Percentiles rank a stretch among this genome's conserved stretches.
These are phyloP conservation scores for Neolentinus lepideus DNA, from an alignment of 1,284 basidiomycete species.

Conservation along the genomic window DNA sequence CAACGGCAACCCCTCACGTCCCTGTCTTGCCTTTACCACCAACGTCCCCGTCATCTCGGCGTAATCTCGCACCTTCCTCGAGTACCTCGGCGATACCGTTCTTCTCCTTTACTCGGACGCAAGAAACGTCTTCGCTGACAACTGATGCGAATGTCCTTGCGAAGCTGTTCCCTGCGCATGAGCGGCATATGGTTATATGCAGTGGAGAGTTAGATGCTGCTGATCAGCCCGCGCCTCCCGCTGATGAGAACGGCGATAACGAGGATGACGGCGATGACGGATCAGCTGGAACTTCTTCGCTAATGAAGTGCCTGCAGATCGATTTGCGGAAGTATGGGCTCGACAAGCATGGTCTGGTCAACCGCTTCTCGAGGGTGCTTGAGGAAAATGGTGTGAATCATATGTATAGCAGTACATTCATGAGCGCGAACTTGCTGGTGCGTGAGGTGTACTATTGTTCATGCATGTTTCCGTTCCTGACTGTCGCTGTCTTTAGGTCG, in stretches of 20 bases:
- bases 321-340: conserved; percentile 64
- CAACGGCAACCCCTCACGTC: neutral
- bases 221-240: conserved; percentile 28
- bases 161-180: conserved; percentile 54
- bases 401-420: conserved; percentile 80
- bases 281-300: conserved; percentile 21
- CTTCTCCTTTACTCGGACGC: conserved; percentile 69
- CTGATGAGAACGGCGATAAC: conserved; percentile 9
- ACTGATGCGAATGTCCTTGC: conserved; percentile 57
- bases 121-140: conserved; percentile 68
- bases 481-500: conserved; percentile 24
- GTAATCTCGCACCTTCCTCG: neutral
- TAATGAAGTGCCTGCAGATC: conserved; percentile 59
- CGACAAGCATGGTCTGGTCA: conserved; percentile 75
- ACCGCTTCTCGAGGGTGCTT: conserved; percentile 65
- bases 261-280: conserved; percentile 21
- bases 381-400: conserved; percentile 70
- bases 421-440: conserved; percentile 78
- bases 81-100: conserved; percentile 40
- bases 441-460: conserved; percentile 10
- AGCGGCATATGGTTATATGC: conserved; percentile 69
- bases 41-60: neutral
- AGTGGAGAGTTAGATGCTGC: conserved; percentile 56
- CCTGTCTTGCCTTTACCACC: neutral
- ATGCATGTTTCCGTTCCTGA: neutral